Evolutionary conservation across 2,329 filamentous ascomycete species (phyloP).

Genomic region (Fusarium beomiforme): DNA sequence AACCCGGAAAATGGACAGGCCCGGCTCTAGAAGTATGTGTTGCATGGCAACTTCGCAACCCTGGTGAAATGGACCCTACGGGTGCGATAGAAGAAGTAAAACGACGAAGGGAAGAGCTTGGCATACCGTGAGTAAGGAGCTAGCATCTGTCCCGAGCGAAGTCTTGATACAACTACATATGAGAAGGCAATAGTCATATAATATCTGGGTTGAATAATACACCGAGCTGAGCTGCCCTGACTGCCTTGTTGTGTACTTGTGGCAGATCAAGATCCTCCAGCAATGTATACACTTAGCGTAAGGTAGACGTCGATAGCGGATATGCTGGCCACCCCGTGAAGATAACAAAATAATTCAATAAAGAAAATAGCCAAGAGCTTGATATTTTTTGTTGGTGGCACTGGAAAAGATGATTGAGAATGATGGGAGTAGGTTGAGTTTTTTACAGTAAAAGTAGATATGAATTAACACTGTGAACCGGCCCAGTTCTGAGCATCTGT

Average conservation of each 20-base stretch:
- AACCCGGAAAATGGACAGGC: conserved; percentile 86
- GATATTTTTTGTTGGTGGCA: too few species aligned
- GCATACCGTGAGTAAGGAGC: conserved; percentile 43
- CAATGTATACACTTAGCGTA: background rate
- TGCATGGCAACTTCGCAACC: conserved; percentile 89
- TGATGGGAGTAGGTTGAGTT: background rate
- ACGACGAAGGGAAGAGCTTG: conserved; percentile 62
- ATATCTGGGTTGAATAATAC: background rate
- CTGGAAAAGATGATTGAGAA: background rate
- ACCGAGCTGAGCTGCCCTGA: background rate
- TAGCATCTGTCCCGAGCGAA: background rate
- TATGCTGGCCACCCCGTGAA: background rate
- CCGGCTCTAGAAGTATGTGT: conserved; percentile 81
- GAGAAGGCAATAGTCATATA: too few species aligned
- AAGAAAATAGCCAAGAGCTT: too few species aligned
- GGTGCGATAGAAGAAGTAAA: conserved; percentile 70
- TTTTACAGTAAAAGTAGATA: background rate
- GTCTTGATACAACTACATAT: too few species aligned
- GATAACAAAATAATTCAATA: too few species aligned
- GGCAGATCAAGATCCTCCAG: background rate
- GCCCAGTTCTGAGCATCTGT: background rate
- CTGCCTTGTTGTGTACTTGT: background rate
- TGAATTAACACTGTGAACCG: background rate
- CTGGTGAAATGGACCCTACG: conserved; percentile 66
- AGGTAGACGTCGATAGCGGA: background rate